These are phyloP conservation scores for Vanrija sp. DNA, from an alignment of 1,284 basidiomycete species.

Conservation along the genomic window DNA sequence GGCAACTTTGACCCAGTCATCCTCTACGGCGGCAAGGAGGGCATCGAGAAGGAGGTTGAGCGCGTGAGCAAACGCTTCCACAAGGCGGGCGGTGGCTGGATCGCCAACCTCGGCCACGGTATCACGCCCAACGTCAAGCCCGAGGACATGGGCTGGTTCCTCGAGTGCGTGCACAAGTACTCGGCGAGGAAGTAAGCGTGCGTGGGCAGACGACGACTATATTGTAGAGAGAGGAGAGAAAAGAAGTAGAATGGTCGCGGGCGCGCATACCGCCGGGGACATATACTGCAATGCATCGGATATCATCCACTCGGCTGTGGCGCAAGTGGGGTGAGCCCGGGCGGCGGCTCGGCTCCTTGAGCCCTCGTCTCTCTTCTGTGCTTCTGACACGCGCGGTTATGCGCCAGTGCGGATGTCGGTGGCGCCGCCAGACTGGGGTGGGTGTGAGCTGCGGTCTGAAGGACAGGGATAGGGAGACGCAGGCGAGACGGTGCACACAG, in stretches of 20 bases:
- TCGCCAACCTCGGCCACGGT: slow-evolving; percentile 94
- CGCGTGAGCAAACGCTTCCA: slow-evolving; percentile 74
- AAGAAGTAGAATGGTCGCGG: no score
- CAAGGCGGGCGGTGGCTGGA: slow-evolving; percentile 64
- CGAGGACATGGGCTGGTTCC: slow-evolving; percentile 83
- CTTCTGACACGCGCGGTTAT: slow-evolving; percentile 6
- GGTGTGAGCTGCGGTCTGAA: neutral
- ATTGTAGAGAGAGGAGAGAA: no score
- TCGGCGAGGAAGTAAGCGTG: slow-evolving; percentile 21
- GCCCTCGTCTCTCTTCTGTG: no score
- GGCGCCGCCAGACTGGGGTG: slow-evolving; percentile 66
- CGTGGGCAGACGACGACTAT: neutral
- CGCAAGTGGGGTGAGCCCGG: no score
- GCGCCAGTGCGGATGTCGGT: slow-evolving; percentile 40
- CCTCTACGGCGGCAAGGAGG: slow-evolving; percentile 79
- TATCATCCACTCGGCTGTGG: neutral
- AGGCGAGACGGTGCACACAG: neutral
- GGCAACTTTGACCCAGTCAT: slow-evolving; percentile 92
- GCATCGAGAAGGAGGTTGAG: slow-evolving; percentile 83
- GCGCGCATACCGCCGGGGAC: neutral
- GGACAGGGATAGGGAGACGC: no score
- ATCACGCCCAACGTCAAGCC: slow-evolving; percentile 95
- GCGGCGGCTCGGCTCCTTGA: no score
- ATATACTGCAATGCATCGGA: slow-evolving; percentile 7
- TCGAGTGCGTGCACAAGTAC: slow-evolving; percentile 86